Evolutionary conservation across 1,284 basidiomycete genomes (phyloP).

Genomic region (Paramarasmius palmivorus): DNA sequence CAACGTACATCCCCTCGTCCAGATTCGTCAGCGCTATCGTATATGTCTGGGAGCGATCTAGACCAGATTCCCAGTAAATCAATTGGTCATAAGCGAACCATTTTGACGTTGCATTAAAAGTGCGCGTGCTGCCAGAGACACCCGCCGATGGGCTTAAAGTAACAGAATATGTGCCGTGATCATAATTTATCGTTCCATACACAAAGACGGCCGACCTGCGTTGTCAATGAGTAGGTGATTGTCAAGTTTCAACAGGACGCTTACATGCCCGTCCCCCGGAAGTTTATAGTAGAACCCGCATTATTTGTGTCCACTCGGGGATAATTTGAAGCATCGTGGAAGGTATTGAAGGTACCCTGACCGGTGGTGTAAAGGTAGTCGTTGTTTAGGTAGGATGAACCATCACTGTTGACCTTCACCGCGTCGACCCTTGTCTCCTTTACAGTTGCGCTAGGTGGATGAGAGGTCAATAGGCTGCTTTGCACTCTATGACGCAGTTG

Average conservation of each 20-base stretch:
- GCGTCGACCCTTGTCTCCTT: slow-evolving; percentile 8
- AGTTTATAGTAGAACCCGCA: slow-evolving; percentile 14
- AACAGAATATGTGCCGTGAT: slow-evolving; percentile 20
- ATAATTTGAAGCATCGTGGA: slow-evolving; percentile 17
- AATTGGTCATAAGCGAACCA: slow-evolving; percentile 23
- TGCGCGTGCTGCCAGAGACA: slow-evolving; percentile 16
- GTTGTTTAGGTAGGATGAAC: neutral
- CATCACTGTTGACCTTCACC: slow-evolving; percentile 14
- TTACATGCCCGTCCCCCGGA: slow-evolving; percentile 17
- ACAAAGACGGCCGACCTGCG: slow-evolving; percentile 19
- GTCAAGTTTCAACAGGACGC: slow-evolving; percentile 3
- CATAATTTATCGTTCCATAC: slow-evolving; percentile 20
- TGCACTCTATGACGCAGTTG: neutral
- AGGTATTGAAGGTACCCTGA: neutral
- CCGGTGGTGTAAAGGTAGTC: slow-evolving; percentile 17
- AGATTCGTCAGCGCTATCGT: slow-evolving; percentile 19
- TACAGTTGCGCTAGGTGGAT: slow-evolving; percentile 4
- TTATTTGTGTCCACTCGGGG: slow-evolving; percentile 19
- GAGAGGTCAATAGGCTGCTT: neutral
- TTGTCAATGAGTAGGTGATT: neutral
- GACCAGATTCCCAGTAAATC: slow-evolving; percentile 19
- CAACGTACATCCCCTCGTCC: slow-evolving; percentile 16
- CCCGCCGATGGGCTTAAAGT: slow-evolving; percentile 18
- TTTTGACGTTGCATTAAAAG: slow-evolving; percentile 21
- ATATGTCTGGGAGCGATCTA: slow-evolving; percentile 18